Evolutionary conservation across 2,329 filamentous ascomycete species (phyloP).

Genomic region (Trichoderma endophyticum): DNA sequence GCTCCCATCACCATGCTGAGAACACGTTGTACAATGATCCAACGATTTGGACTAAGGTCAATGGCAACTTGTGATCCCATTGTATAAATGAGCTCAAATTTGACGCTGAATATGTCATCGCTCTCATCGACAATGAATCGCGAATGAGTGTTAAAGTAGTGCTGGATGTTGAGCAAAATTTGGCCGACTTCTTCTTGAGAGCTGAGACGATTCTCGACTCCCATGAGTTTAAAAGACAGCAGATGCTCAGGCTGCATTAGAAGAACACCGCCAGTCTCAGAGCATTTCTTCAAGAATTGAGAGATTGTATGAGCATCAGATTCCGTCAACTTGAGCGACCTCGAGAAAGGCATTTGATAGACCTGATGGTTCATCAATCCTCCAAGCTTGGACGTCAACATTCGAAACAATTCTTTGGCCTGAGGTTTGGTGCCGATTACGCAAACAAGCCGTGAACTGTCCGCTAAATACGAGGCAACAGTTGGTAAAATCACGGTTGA

Average conservation of each 20-base stretch:
- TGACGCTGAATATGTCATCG: conserved; percentile 60
- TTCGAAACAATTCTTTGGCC: conserved; percentile 52
- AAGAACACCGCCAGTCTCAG: conserved; percentile 48
- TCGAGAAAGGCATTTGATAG: conserved; percentile 58
- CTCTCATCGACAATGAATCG: conserved; percentile 63
- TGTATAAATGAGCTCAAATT: conserved; percentile 62
- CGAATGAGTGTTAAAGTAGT: conserved; percentile 41
- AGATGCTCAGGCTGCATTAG: conserved; percentile 63
- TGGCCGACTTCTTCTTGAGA: conserved; percentile 30
- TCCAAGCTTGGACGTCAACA: conserved; percentile 35
- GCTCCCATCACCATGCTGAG: conserved; percentile 30
- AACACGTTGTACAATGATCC: conserved; percentile 53
- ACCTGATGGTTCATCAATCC: conserved; percentile 37
- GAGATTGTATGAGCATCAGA: not conserved
- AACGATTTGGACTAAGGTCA: conserved; percentile 41
- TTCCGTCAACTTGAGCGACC: not conserved
- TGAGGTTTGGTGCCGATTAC: conserved; percentile 62
- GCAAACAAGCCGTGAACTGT: conserved; percentile 49
- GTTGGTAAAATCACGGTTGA: conserved; percentile 68
- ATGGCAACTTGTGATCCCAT: conserved; percentile 51
- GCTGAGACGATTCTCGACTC: conserved; percentile 46
- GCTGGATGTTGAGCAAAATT: conserved; percentile 40
- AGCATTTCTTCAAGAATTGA: not conserved
- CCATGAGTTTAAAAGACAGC: conserved; percentile 61
- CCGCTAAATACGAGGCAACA: conserved; percentile 51